phyloP scores from a whole-genome alignment of 495 filamentous ascomycete species.

The Alectoria sarmentosa region DNA sequence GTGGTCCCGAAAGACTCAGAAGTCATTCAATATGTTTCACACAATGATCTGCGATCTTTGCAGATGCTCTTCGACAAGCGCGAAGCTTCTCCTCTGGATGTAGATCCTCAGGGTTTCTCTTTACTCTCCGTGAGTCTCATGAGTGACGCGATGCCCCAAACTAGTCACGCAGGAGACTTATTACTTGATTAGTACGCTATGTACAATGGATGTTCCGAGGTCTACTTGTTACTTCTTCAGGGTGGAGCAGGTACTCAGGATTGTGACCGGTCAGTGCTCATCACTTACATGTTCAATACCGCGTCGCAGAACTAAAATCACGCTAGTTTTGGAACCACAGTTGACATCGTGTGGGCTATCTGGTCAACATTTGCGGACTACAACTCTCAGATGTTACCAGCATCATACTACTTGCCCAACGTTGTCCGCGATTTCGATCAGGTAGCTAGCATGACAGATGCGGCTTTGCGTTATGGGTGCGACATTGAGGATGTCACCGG shows the following conservation, averaged over 20 bases:
- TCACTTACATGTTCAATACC: no score
- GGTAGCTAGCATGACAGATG: not conserved
- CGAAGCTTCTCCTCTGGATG: constrained; percentile 3
- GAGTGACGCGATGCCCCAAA: no score
- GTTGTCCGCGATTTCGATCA: not conserved
- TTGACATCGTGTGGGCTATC: not conserved
- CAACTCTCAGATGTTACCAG: not conserved
- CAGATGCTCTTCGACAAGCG: not conserved
- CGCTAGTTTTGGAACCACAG: not conserved
- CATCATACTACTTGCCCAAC: not conserved
- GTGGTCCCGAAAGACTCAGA: constrained; percentile 1
- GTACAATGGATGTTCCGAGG: constrained; percentile 1
- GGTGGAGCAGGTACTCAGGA: constrained; percentile 4
- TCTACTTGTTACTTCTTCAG: not conserved
- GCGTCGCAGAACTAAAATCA: no score
- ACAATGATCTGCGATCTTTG: not conserved
- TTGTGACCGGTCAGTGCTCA: not conserved
- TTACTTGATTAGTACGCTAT: not conserved
- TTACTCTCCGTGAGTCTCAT: not conserved
- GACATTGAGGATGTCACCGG: not conserved
- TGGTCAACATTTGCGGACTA: not conserved
- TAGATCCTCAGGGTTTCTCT: not conserved
- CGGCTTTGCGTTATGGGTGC: not conserved
- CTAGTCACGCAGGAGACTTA: no score
- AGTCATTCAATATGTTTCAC: not conserved